These are phyloP conservation scores for Fusarium falciforme DNA, from an alignment of 2,329 filamentous ascomycete species.

Conservation along the genomic window DNA sequence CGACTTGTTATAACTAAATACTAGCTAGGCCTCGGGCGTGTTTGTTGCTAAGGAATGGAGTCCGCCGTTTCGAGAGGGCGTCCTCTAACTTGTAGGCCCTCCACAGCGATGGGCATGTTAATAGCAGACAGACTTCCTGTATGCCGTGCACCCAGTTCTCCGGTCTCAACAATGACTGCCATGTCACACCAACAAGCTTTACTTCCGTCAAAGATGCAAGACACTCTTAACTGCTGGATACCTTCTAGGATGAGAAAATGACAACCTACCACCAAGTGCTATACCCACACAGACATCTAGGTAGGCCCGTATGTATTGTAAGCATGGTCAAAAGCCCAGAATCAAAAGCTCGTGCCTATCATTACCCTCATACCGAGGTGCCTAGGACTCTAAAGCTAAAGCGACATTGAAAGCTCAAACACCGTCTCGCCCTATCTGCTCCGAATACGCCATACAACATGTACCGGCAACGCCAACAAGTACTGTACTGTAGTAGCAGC, in stretches of 20 bases:
- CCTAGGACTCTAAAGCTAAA: constrained; percentile 14
- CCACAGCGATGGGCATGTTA: neutral
- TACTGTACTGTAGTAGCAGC: constrained; percentile 7
- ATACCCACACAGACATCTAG: neutral
- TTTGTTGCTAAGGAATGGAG: neutral
- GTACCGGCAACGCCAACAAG: constrained; percentile 36
- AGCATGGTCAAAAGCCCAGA: neutral
- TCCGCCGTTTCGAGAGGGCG: neutral
- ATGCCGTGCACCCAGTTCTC: too few species aligned
- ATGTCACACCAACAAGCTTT: neutral
- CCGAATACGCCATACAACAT: constrained; percentile 38
- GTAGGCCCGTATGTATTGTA: too few species aligned
- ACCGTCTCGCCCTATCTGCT: constrained; percentile 3
- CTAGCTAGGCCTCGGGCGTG: neutral
- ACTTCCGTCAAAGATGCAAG: neutral
- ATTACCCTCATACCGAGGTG: constrained; percentile 17
- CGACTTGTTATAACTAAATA: neutral
- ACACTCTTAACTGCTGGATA: neutral
- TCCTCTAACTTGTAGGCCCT: neutral
- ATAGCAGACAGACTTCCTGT: too few species aligned
- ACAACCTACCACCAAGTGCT: neutral
- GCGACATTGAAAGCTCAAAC: constrained; percentile 2
- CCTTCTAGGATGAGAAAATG: neutral
- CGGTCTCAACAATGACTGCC: too few species aligned
- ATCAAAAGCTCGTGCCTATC: constrained; percentile 1